A percentile compares a stretch with the other conserved stretches of the same genome.
Conservation (phyloP, 139 green algal species). For the Coelastrella sp. region DNA sequence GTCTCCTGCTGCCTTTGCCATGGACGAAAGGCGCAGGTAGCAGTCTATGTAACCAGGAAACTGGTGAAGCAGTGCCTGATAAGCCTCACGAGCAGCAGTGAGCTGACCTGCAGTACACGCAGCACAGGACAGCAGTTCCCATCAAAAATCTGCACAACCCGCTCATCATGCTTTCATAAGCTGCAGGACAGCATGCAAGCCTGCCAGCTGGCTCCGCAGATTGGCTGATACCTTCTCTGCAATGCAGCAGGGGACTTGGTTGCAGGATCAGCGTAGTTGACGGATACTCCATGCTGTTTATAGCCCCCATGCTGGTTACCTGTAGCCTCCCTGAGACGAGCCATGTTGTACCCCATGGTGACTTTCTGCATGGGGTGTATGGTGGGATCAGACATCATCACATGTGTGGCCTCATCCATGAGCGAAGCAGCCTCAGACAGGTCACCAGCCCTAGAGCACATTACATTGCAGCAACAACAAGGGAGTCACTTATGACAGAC, state of each 20-base stretch:
- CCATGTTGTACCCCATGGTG: slow-evolving; percentile 88
- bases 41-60: slow-evolving; percentile 88
- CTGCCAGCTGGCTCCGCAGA: too few species aligned
- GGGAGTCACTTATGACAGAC: too few species aligned
- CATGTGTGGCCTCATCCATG: slow-evolving; percentile 58
- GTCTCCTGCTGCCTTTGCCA: slow-evolving; percentile 64
- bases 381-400: slow-evolving; percentile 31
- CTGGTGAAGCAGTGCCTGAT: slow-evolving; percentile 73
- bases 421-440: slow-evolving; percentile 53
- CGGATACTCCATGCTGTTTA: too few species aligned
- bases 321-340: slow-evolving; percentile 77
- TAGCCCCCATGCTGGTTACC: too few species aligned
- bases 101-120: neutral
- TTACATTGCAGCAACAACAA: too few species aligned
- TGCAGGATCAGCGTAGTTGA: too few species aligned
- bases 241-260: too few species aligned
- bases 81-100: slow-evolving; percentile 62
- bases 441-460: slow-evolving; percentile 68
- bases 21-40: slow-evolving; percentile 84
- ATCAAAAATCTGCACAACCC: too few species aligned
- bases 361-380: slow-evolving; percentile 56
- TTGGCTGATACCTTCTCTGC: too few species aligned
- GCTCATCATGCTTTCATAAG: neutral
- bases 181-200: neutral
- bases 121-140: too few species aligned